phyloP scores from a whole-genome alignment of 371 early-diverging fungal genomes.

The Mortierella sp. region DNA sequence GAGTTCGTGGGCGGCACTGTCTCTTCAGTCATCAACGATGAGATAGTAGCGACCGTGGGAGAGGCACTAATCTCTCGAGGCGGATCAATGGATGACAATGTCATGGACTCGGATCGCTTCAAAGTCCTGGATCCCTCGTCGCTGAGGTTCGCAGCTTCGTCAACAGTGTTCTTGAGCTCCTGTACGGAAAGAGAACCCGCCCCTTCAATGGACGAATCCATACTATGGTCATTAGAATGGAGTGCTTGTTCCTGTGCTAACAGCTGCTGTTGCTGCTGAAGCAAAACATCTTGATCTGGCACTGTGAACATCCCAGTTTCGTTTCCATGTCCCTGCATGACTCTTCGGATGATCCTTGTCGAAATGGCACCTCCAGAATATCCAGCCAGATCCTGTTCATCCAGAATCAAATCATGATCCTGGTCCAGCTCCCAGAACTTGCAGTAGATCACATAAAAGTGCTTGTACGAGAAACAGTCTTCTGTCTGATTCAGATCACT shows the following conservation, averaged over 20 bases:
- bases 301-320: slow-evolving; percentile 52
- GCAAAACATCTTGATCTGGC: slow-evolving; percentile 40
- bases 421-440: slow-evolving; percentile 92
- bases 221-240: background rate
- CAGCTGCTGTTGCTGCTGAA: slow-evolving; percentile 56
- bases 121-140: slow-evolving; percentile 5
- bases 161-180: background rate
- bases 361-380: slow-evolving; percentile 75
- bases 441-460: slow-evolving; percentile 96
- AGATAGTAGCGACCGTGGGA: background rate
- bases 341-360: slow-evolving; percentile 65
- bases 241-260: slow-evolving; percentile 33
- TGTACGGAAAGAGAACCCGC: background rate
- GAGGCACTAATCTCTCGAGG: slow-evolving; percentile 1
- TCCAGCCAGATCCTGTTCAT: slow-evolving; percentile 68
- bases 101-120: slow-evolving; percentile 21
- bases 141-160: no score
- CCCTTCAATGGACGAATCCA: background rate
- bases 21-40: slow-evolving; percentile 29
- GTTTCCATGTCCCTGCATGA: slow-evolving; percentile 63
- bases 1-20: background rate
- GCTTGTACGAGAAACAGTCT: slow-evolving; percentile 93
- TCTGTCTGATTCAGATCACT: slow-evolving; percentile 76
- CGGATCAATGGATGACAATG: slow-evolving; percentile 1
- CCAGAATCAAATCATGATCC: slow-evolving; percentile 78